Percentiles rank a stretch among this genome's conserved stretches.
These are phyloP conservation scores for Linum tenue DNA, from an alignment of 345 rosid species.

Conservation along the genomic window DNA sequence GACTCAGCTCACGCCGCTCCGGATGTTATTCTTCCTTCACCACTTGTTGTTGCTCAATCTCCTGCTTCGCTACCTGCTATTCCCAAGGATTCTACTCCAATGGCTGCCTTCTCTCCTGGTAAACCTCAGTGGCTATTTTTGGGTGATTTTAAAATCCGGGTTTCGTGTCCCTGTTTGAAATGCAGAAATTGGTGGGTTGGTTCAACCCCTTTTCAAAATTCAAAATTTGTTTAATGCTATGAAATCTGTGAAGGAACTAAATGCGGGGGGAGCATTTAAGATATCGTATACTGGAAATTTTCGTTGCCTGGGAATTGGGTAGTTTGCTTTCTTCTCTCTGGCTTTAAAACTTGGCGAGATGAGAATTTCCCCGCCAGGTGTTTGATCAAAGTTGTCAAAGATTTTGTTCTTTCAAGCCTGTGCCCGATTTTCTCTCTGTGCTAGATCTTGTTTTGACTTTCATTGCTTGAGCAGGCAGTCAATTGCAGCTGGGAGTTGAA, in stretches of 20 bases:
- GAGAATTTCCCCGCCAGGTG: not conserved
- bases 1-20: constrained; percentile 19
- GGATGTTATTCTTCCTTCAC: constrained; percentile 24
- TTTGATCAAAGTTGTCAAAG: not conserved
- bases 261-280: constrained; percentile 19
- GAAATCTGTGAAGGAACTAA: not conserved
- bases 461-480: constrained; percentile 33
- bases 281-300: not conserved
- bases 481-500: constrained; percentile 22
- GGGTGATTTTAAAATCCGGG: not conserved
- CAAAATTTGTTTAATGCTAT: constrained; percentile 3
- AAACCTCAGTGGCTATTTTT: not conserved
- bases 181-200: constrained; percentile 10
- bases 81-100: constrained; percentile 33
- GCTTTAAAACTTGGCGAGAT: no score
- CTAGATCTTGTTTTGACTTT: not conserved
- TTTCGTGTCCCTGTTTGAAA: not conserved
- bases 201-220: constrained; percentile 6
- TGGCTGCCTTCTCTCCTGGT: constrained; percentile 65
- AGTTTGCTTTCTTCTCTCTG: not conserved
- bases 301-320: not conserved
- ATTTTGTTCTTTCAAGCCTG: constrained; percentile 2
- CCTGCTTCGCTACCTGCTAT: constrained; percentile 18
- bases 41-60: constrained; percentile 1
- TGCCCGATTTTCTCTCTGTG: constrained; percentile 2